Base-by-base conservation (phyloP, 1,139 yeast species). In the Yamadazyma jaroonii region DNA sequence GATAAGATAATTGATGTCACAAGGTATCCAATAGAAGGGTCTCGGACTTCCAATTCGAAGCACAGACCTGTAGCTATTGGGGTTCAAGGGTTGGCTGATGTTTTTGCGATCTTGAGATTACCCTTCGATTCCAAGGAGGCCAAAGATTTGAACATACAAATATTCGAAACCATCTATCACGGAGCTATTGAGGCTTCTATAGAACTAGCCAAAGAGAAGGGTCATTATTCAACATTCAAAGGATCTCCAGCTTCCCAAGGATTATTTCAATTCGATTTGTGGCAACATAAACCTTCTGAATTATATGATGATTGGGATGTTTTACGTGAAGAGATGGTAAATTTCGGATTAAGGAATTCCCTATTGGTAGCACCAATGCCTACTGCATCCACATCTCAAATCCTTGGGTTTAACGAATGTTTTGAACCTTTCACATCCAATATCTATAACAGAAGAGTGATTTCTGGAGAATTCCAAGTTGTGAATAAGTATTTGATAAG, bases 351-450 rank as follows among this genome's bases (percentile, higher is more conserved):
- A 42, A 72, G 96, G 55, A 87, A 87, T 72, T 87, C 96, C 11
- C 66, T 87, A 52, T 68, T 88, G 39, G 86, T 86, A 39, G 96
- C 95, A 3, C 95, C 95, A 34, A 87, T 87, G 96, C 96, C 96
- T 31, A 87, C 96, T 23, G 96, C 96, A 2, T 86, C 95, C 3
- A 87, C 96, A 2, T 88, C 96, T 12, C 95, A 87, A 64, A 87
- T 87, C 44, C 71, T 87, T 46, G 96, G 96, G 31, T 83, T 78
- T 69, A 88, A 84, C 55, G 96, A 87, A 62, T 87, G 96, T 60
- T 87, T 87, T 61, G 96, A 87, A 62, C 96, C 96, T 20, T 82
- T 81, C 62, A 87, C 96, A 23, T 85, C 95, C 32, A 87, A 87
- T 64, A 82, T 87, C 54, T 87, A 86, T 66, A 79, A 88, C 35